Evolutionary conservation across 208 protist species (phyloP), one percentile per base, ranked within the genome.

Genomic region (Leishmania aethiopica): DNA sequence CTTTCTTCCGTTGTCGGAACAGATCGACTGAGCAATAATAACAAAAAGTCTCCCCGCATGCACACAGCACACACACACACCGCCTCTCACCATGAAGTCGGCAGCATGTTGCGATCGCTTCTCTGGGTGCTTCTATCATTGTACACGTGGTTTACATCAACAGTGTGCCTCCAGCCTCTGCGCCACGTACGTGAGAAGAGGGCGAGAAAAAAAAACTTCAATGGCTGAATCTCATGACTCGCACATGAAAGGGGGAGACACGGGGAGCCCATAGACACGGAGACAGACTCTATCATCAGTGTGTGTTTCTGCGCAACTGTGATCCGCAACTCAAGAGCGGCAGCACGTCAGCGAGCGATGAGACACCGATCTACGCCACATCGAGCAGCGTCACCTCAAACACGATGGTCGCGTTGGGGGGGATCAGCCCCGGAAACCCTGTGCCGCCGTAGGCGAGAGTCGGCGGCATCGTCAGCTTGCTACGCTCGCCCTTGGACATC

Each of bases 371-470:
- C 74, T 88, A 97, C 76, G 83, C 89, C 57, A 98, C 92, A 81
- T 96, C 93, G 60, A 97, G 77, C 53, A 98, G 90, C 28, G 97
- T 94, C n/a, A 98, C 94, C 66, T 98, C 96, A 79, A 98, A 98
- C 22, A 97, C 90, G 59, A 98, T 97, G 32, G 94, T 93, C 25
- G 89, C 93, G 79, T 98, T 90, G 59, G 93, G 91, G 17, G 93
- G 94, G 67, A 98, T 97, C 51, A 98, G 91, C 1, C 95, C 94
- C 55, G 95, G 96, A 80, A 98, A 98, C 0, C 97, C 97, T 17
- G 83, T 88, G 49, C 77, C 85, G n/a, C 96, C 96, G 86, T 98
- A 98, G 32, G 96, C 96, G 35, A 97, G 77, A 15, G 96, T 92
- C 5, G 96, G 89, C 35, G 96, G 90, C 89, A 97, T 98, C 37